Evolutionary conservation across 371 early-diverging fungal species (phyloP).

Genomic region (Mucor lusitanicus): DNA sequence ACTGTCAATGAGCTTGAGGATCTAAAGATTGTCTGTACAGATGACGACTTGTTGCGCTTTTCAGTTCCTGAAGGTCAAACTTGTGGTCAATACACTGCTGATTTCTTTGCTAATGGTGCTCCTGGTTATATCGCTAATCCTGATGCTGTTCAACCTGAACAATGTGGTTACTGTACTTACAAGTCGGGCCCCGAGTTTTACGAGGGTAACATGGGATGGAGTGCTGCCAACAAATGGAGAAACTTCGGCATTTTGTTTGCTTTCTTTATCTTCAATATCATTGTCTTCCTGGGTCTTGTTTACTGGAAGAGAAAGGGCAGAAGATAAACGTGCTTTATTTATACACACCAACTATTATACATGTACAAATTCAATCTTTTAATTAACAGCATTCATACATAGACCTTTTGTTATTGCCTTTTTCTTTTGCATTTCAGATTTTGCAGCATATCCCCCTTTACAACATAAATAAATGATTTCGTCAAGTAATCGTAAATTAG

Average conservation of each 20-base stretch:
- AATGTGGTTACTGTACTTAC: slow-evolving; percentile 68
- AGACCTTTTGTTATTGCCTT: neutral
- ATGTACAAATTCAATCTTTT: neutral
- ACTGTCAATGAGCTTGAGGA: slow-evolving; percentile 63
- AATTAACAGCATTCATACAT: neutral
- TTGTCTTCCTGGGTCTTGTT: slow-evolving; percentile 31
- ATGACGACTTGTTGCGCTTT: slow-evolving; percentile 49
- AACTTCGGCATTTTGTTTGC: slow-evolving; percentile 63
- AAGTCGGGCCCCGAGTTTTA: slow-evolving; percentile 56
- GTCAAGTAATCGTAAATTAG: no score
- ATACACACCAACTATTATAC: neutral
- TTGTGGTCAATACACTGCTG: slow-evolving; percentile 56
- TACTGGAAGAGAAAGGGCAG: slow-evolving; percentile 25
- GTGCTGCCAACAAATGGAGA: slow-evolving; percentile 62
- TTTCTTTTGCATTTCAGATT: neutral
- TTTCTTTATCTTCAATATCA: slow-evolving; percentile 52
- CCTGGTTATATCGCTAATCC: slow-evolving; percentile 60
- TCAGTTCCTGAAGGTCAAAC: slow-evolving; percentile 58
- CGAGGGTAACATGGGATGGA: slow-evolving; percentile 14
- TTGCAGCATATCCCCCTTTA: neutral
- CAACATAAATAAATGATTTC: neutral
- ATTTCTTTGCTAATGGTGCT: slow-evolving; percentile 40
- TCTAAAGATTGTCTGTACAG: slow-evolving; percentile 45
- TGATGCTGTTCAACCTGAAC: slow-evolving; percentile 34
- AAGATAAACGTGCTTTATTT: slow-evolving; percentile 16